These are phyloP conservation scores for Coriolopsis trogii DNA, from an alignment of 1,284 basidiomycete genomes.

Conservation along the genomic window DNA sequence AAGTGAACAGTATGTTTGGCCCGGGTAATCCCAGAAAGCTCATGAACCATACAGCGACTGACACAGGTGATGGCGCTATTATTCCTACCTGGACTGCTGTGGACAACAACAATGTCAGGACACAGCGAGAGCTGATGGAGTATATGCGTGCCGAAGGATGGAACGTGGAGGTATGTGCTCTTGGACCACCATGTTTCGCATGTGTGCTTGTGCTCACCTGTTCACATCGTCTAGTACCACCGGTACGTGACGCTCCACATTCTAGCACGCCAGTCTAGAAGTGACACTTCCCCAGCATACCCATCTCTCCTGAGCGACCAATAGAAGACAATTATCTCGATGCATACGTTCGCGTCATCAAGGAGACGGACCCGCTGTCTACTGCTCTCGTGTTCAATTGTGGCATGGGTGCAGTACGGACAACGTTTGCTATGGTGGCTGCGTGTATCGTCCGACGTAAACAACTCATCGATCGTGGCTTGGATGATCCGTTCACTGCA, in stretches of 20 bases:
- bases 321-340: constrained; percentile 97
- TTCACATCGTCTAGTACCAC: constrained; percentile 53
- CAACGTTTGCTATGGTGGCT: constrained; percentile 97
- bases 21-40: no score
- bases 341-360: constrained; percentile 86
- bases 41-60: constrained; percentile 49
- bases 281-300: constrained; percentile 62
- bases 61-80: constrained; percentile 75
- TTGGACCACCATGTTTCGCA: neutral
- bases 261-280: no score
- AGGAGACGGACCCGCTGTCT: constrained; percentile 76
- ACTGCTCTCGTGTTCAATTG: constrained; percentile 95
- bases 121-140: constrained; percentile 87
- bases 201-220: neutral
- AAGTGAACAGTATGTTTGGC: constrained; percentile 23
- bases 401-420: constrained; percentile 95
- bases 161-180: constrained; percentile 75
- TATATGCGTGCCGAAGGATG: constrained; percentile 83
- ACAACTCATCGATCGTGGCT: constrained; percentile 79
- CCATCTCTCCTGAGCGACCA: constrained; percentile 88
- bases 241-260: constrained; percentile 43
- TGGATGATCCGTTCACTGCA: constrained; percentile 74
- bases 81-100: constrained; percentile 96
- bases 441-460: constrained; percentile 88
- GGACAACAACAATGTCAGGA: constrained; percentile 83